Conservation (phyloP, 2,329 filamentous ascomycete species). For the Myriosclerotinia scirpicola region DNA sequence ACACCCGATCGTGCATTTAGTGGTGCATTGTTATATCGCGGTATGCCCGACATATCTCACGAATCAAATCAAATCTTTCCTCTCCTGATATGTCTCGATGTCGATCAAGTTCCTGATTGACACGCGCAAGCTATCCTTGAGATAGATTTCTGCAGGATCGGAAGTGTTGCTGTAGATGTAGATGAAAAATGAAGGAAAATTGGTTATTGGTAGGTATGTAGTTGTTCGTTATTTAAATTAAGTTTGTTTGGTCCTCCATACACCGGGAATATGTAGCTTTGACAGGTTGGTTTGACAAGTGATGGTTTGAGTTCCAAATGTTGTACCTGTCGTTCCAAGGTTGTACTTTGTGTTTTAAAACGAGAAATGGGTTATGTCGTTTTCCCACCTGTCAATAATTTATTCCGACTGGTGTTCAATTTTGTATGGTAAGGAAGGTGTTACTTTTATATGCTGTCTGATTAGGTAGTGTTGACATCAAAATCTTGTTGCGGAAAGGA, state of each 20-base stretch:
- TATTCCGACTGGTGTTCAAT: not conserved
- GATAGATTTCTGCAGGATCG: constrained; percentile 19
- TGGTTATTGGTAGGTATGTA: constrained; percentile 16
- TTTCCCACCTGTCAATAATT: constrained; percentile 10
- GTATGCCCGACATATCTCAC: constrained; percentile 58
- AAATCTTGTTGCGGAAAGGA: not conserved
- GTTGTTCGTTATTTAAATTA: not conserved
- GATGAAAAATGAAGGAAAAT: constrained; percentile 7
- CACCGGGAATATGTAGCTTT: constrained; percentile 12
- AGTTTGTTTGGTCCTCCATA: not conserved
- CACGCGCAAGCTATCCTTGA: constrained; percentile 1
- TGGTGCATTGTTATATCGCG: constrained; percentile 58
- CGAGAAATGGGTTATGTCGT: constrained; percentile 3
- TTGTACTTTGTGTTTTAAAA: constrained; percentile 8
- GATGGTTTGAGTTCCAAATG: constrained; percentile 5
- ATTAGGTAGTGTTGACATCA: not conserved
- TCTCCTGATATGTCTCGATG: not conserved
- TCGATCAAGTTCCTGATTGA: constrained; percentile 7
- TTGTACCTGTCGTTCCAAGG: constrained; percentile 13
- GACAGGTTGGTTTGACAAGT: constrained; percentile 17
- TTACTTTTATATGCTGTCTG: not conserved
- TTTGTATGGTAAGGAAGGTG: not conserved
- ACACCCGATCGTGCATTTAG: constrained; percentile 52
- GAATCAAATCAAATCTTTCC: not conserved
- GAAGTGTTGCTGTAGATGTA: constrained; percentile 1